phyloP scores from a whole-genome alignment of 345 rosid species.

The Populus nigra region DNA sequence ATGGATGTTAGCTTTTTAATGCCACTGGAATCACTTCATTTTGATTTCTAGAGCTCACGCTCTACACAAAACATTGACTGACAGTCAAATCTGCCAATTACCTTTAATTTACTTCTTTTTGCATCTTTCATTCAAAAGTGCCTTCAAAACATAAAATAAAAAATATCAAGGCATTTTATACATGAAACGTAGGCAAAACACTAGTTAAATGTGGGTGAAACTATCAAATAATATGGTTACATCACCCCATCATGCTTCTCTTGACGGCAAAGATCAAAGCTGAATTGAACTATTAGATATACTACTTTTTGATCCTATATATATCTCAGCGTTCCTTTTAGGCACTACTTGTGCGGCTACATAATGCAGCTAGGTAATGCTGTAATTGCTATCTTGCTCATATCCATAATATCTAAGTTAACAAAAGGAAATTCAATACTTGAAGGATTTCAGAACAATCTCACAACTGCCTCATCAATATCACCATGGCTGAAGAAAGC shows the following conservation, averaged over 20 bases:
- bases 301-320: background rate
- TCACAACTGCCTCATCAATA: constrained; percentile 6
- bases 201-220: no score
- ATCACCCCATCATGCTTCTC: background rate
- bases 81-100: no score
- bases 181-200: no score
- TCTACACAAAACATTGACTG: no score
- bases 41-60: no score
- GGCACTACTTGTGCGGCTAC: background rate
- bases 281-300: background rate
- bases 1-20: no score
- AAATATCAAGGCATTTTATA: no score
- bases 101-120: no score
- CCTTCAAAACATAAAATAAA: no score
- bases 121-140: no score
- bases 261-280: background rate
- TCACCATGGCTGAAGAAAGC: constrained; percentile 44
- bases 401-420: background rate
- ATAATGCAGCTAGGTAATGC: constrained; percentile 19
- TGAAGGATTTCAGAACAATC: constrained; percentile 8
- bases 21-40: no score
- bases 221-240: no score
- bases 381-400: constrained; percentile 6
- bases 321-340: background rate
- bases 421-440: constrained; percentile 3